phyloP scores from a whole-genome alignment of 2,329 filamentous ascomycete species.

The Cytospora paraplurivora region DNA sequence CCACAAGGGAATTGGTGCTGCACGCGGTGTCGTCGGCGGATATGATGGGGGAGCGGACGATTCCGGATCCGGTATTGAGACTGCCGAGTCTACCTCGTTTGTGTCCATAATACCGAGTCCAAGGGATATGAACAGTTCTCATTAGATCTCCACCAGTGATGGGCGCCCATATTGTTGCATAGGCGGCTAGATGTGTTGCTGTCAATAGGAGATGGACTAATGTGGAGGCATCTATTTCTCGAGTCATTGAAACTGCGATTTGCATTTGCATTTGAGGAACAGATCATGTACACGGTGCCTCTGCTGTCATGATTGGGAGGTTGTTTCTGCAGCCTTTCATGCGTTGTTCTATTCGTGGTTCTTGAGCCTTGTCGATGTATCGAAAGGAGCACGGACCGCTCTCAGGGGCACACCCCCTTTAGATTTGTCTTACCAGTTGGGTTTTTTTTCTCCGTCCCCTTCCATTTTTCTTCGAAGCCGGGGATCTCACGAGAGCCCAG shows the following conservation, averaged over 20 bases:
- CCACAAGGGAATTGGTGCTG: constrained; percentile 26
- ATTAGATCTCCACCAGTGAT: background rate
- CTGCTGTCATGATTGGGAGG: background rate
- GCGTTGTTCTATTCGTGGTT: background rate
- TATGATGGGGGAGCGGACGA: constrained; percentile 24
- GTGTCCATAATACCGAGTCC: background rate
- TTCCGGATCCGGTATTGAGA: constrained; percentile 22
- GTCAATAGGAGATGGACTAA: background rate
- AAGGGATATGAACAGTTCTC: background rate
- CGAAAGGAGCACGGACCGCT: background rate
- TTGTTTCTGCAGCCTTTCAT: background rate
- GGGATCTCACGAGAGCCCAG: background rate
- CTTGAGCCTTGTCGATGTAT: background rate
- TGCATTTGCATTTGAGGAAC: background rate
- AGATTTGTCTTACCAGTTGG: too few relatives aligned
- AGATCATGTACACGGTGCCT: background rate
- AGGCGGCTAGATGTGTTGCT: background rate
- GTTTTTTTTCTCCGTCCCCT: background rate
- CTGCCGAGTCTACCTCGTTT: background rate
- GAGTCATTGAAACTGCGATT: background rate
- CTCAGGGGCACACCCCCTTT: background rate
- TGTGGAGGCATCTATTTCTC: background rate
- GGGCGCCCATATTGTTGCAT: background rate
- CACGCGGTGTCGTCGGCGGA: constrained; percentile 18
- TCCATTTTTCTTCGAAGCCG: background rate